Evolutionary conservation across 495 filamentous ascomycete genomes (phyloP).

Genomic region (Letharia columbiana): DNA sequence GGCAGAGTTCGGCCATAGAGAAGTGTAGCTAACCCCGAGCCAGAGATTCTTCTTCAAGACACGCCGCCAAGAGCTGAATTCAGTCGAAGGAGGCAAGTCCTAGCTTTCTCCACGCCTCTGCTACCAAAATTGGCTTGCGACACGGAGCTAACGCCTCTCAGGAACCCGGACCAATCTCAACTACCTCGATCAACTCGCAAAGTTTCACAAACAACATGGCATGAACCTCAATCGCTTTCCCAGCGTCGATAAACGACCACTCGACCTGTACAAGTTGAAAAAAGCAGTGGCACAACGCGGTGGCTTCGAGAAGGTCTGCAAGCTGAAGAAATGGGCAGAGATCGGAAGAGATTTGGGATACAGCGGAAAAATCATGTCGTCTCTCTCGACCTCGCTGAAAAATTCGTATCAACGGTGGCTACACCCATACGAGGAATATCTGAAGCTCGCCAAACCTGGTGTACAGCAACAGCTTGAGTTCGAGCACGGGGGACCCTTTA

Average conservation of each 20-base stretch:
- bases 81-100: constrained; percentile 90
- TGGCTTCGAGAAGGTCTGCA: constrained; percentile 93
- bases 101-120: constrained; percentile 16
- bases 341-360: constrained; percentile 96
- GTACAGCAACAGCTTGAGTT: constrained; percentile 91
- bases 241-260: constrained; percentile 93
- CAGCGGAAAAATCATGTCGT: constrained; percentile 99
- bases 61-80: constrained; percentile 93
- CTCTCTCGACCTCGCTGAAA: constrained; percentile 95
- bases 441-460: constrained; percentile 86
- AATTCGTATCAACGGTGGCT: constrained; percentile 97
- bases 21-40: constrained; percentile 24
- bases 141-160: constrained; percentile 29
- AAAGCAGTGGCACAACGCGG: constrained; percentile 91
- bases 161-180: constrained; percentile 91
- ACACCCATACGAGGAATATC: constrained; percentile 92
- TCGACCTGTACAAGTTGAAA: constrained; percentile 92
- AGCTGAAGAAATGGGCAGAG: constrained; percentile 97
- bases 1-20: not conserved
- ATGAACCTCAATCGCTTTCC: constrained; percentile 89
- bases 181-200: constrained; percentile 88
- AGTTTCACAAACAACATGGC: constrained; percentile 96
- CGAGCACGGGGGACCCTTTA: constrained; percentile 87
- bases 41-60: constrained; percentile 97
- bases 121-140: not conserved